These are phyloP conservation scores for Tinospora cordifolia DNA, from an alignment of 164 flowering plant genomes.

Conservation along the genomic window DNA sequence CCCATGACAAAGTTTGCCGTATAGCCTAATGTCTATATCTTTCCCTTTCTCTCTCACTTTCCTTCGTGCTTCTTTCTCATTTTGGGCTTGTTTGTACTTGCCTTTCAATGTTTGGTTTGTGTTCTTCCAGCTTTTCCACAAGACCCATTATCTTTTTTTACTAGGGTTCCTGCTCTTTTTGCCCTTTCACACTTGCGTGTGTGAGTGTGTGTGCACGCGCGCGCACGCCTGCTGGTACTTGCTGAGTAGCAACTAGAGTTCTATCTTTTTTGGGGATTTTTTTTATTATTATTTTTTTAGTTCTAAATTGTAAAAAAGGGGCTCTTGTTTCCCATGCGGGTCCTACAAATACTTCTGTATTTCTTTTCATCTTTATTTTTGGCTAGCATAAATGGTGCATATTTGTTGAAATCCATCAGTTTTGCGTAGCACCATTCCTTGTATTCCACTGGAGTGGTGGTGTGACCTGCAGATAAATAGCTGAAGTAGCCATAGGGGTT, in stretches of 20 bases:
- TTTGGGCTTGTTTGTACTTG: background rate
- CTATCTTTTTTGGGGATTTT: too few relatives aligned
- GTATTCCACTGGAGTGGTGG: background rate
- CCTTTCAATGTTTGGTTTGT: background rate
- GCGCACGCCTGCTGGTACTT: too few relatives aligned
- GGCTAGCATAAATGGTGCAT: background rate
- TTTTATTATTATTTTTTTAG: too few relatives aligned
- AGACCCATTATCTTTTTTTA: background rate
- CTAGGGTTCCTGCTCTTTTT: background rate
- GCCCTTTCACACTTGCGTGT: too few relatives aligned
- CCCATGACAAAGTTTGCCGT: too few relatives aligned
- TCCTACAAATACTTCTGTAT: background rate
- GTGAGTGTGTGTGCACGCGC: too few relatives aligned
- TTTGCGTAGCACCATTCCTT: background rate
- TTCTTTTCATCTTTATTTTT: background rate
- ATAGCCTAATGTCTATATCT: too few relatives aligned
- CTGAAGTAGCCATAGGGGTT: background rate
- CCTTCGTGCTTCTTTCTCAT: too few relatives aligned
- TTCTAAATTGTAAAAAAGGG: background rate
- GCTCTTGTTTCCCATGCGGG: background rate
- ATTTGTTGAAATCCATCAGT: background rate
- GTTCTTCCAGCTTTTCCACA: background rate
- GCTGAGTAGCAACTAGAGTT: background rate
- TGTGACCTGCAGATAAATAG: background rate
- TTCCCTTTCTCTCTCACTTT: too few relatives aligned